phyloP scores from a whole-genome alignment of 768 basidiomycete genomes.

The Suillus luteus region DNA sequence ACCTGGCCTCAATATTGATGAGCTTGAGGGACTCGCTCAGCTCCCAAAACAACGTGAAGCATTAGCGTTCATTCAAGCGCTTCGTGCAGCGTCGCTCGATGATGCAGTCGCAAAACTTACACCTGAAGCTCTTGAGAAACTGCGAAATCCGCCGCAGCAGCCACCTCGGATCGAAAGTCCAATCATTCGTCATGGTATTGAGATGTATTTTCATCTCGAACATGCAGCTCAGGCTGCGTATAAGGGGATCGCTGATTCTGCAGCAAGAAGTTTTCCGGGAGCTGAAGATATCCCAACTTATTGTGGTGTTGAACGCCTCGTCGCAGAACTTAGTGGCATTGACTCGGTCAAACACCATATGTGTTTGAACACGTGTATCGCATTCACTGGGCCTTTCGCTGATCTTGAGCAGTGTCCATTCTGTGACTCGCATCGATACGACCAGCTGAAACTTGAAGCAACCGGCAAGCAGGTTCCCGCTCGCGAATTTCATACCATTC shows the following conservation, averaged over 20 bases:
- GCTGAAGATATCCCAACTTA: background rate
- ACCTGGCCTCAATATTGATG: conserved; percentile 5
- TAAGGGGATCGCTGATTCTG: background rate
- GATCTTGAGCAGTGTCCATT: conserved; percentile 16
- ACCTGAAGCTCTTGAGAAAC: conserved; percentile 19
- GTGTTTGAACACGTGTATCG: conserved; percentile 29
- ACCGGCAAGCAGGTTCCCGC: conserved; percentile 11
- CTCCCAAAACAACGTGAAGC: background rate
- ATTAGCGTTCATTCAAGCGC: conserved; percentile 14
- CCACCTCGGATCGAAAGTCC: conserved; percentile 23
- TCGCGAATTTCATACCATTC: conserved; percentile 18
- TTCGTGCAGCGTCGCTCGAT: conserved; percentile 16
- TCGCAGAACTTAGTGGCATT: conserved; percentile 11
- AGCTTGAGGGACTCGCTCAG: background rate
- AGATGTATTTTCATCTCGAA: conserved; percentile 11
- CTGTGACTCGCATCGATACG: conserved; percentile 32
- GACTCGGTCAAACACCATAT: conserved; percentile 24
- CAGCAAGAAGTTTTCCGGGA: background rate
- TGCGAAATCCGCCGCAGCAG: conserved; percentile 29
- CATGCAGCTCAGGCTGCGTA: conserved; percentile 1
- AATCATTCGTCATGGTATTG: conserved; percentile 3
- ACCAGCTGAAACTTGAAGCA: conserved; percentile 6
- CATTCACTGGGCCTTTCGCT: conserved; percentile 26
- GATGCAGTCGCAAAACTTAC: conserved; percentile 20
- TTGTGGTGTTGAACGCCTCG: background rate